A percentile compares a stretch with the other conserved stretches of the same genome.
phyloP scores from a whole-genome alignment of 2,329 filamentous ascomycete genomes.

The Alternaria consortialis region DNA sequence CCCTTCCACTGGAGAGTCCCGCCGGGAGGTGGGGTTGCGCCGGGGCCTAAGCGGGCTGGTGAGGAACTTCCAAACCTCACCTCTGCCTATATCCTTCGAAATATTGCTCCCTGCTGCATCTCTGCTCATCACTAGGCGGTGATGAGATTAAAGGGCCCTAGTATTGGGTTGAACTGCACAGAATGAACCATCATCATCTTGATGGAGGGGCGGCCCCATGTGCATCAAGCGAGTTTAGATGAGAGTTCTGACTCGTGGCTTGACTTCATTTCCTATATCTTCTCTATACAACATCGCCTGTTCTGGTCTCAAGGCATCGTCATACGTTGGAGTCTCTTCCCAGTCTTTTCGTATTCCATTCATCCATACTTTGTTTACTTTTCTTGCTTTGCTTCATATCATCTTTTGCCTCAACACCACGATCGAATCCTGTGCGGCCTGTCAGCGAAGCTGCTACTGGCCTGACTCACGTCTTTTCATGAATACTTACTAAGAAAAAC shows the following conservation, averaged over 20 bases:
- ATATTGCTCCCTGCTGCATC: constrained; percentile 22
- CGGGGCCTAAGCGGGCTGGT: constrained; percentile 14
- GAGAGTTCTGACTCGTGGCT: constrained; percentile 47
- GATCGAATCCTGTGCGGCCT: constrained; percentile 28
- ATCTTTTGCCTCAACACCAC: constrained; percentile 26
- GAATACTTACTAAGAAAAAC: constrained; percentile 40
- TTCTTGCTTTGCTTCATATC: constrained; percentile 11
- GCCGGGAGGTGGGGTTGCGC: constrained; percentile 30
- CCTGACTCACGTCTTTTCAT: constrained; percentile 20
- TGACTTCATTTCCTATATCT: constrained; percentile 46
- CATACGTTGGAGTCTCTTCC: constrained; percentile 26
- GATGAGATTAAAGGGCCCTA: constrained; percentile 47
- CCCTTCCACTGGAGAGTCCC: constrained; percentile 29
- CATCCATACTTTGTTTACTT: constrained; percentile 8
- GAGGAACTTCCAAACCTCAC: constrained; percentile 41
- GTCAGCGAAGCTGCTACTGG: constrained; percentile 35
- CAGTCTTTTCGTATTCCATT: constrained; percentile 11
- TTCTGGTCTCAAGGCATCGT: constrained; percentile 20
- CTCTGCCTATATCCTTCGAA: constrained; percentile 36
- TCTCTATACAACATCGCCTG: constrained; percentile 18
- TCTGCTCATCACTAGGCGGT: constrained; percentile 24
- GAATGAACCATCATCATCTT: constrained; percentile 19
- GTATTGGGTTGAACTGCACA: constrained; percentile 25
- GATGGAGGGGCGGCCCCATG: constrained; percentile 32
- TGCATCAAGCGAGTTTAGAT: constrained; percentile 31